Percentiles rank a stretch among this genome's conserved stretches.
Conservation (phyloP, 140 eudicot genomes). For the Eryngium alpinum region DNA sequence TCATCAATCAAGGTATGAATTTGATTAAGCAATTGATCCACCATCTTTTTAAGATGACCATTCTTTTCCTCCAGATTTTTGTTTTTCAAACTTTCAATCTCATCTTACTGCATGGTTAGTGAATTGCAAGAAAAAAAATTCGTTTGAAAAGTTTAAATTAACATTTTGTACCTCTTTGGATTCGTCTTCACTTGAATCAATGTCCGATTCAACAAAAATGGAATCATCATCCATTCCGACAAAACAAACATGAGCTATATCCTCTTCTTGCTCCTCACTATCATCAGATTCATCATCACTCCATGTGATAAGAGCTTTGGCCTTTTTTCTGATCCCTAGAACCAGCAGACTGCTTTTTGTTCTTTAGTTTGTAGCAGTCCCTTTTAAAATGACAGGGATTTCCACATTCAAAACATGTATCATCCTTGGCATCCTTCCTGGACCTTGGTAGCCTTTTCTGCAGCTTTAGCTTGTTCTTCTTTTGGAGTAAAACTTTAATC, state of each 20-base stretch:
- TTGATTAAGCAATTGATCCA: neutral
- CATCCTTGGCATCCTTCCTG: no score
- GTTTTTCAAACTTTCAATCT: no score
- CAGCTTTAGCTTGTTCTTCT: no score
- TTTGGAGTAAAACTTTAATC: no score
- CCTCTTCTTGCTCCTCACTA: neutral
- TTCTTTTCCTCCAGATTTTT: no score
- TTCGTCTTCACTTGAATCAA: no score
- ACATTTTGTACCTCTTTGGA: no score
- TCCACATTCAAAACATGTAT: neutral
- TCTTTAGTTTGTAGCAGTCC: neutral
- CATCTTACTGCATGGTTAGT: no score
- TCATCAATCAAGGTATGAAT: neutral
- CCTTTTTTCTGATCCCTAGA: neutral
- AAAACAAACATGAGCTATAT: neutral
- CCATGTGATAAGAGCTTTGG: neutral
- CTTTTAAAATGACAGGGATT: neutral
- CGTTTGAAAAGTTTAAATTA: neutral
- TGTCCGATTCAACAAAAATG: no score
- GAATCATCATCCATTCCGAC: neutral
- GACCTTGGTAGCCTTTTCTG: no score
- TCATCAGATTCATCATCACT: neutral
- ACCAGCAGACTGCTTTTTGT: neutral
- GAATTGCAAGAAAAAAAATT: neutral
- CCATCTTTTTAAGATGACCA: no score